A percentile compares a stretch with the other conserved stretches of the same genome.
phyloP scores from a whole-genome alignment of 306 rosid genomes.

The Trifolium repens region DNA sequence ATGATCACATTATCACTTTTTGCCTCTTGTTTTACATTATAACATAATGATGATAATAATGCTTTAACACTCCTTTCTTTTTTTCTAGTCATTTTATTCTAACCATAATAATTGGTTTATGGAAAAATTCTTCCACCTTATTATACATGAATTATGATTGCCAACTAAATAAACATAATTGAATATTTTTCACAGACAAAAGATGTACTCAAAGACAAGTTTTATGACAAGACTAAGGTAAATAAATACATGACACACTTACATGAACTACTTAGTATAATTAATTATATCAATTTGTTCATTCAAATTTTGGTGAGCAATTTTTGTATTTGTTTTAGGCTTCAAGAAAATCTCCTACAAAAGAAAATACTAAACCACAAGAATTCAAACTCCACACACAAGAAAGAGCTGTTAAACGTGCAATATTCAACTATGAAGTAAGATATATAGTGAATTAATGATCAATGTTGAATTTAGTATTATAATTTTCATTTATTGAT shows the following conservation, averaged over 20 bases:
- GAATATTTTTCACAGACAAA: constrained; percentile 58
- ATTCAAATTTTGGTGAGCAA: constrained; percentile 3
- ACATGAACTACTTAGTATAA: not conserved
- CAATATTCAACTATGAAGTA: constrained; percentile 88
- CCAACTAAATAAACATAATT: constrained; percentile 36
- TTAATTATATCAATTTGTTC: not conserved
- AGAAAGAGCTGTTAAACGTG: constrained; percentile 87
- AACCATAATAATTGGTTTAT: constrained; percentile 32
- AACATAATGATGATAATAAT: not conserved
- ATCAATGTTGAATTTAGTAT: constrained; percentile 3
- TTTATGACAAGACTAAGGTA: constrained; percentile 57
- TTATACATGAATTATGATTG: constrained; percentile 36
- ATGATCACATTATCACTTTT: constrained; percentile 30
- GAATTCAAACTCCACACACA: constrained; percentile 82
- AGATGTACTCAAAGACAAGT: constrained; percentile 57
- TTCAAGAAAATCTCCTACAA: constrained; percentile 57
- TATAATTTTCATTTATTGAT: constrained; percentile 10
- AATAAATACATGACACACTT: constrained; percentile 4
- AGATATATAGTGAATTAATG: constrained; percentile 31
- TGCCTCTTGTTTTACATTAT: constrained; percentile 18
- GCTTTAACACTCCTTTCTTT: constrained; percentile 17
- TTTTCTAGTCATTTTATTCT: constrained; percentile 29
- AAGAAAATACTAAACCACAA: constrained; percentile 78
- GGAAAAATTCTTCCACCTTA: not conserved
- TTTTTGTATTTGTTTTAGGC: constrained; percentile 45